These are phyloP conservation scores for Chlamydomonas schloesseri DNA, from an alignment of 139 green algal genomes.

Conservation along the genomic window DNA sequence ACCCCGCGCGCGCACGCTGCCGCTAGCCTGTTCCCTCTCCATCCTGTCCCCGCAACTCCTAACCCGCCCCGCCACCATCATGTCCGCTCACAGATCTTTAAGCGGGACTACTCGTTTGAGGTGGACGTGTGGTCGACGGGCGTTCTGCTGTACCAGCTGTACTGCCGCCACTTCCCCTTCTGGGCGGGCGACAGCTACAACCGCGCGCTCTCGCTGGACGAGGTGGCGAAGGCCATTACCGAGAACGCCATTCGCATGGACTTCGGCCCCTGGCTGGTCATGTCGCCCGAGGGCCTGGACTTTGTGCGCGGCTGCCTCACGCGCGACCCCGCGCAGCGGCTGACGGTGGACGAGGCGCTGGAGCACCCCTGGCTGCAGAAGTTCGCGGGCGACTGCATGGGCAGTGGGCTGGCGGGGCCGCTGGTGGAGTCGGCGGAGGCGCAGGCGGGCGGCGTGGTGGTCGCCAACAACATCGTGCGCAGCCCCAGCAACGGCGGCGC, in stretches of 20 bases:
- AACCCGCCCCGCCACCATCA: neutral
- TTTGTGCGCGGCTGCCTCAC: conserved; percentile 60
- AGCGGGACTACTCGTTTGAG: conserved; percentile 74
- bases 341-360: conserved; percentile 62
- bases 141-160: conserved; percentile 85
- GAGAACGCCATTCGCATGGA: conserved; percentile 37
- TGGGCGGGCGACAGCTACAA: conserved; percentile 55
- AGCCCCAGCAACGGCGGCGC: neutral
- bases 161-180: conserved; percentile 68
- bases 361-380: conserved; percentile 59
- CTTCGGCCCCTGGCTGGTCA: conserved; percentile 62
- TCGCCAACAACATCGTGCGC: conserved; percentile 27
- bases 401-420: neutral
- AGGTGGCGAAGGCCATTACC: conserved; percentile 54
- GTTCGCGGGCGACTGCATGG: neutral
- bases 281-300: conserved; percentile 56
- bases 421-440: conserved; percentile 26
- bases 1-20: neutral
- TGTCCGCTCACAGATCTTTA: conserved; percentile 68
- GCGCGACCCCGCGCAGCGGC: conserved; percentile 45
- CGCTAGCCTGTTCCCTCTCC: no score
- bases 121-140: conserved; percentile 85
- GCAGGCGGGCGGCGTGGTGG: no score
- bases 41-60: neutral
- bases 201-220: conserved; percentile 50